Conservation (phyloP, 306 rosid species). For the Hylodesmum podocarpum region DNA sequence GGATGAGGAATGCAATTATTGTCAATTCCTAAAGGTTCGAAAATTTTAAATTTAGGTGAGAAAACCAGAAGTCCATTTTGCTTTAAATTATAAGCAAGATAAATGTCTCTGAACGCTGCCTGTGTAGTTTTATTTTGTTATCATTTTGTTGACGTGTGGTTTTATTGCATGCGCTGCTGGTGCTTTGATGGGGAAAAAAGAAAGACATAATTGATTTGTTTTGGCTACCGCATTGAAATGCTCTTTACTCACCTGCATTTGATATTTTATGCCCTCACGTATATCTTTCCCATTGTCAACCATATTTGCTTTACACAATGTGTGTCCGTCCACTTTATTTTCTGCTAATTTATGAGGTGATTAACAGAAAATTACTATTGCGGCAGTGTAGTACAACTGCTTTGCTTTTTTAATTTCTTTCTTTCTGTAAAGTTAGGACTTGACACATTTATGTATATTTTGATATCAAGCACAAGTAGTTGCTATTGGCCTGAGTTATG, state of each 20-base stretch:
- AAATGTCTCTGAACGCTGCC: background rate
- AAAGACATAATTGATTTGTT: background rate
- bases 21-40: background rate
- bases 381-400: background rate
- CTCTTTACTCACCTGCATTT: background rate
- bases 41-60: background rate
- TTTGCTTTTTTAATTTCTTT: constrained; percentile 9
- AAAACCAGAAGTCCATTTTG: background rate
- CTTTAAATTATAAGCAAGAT: background rate
- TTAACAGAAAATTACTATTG: background rate
- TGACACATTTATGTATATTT: background rate
- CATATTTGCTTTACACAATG: background rate
- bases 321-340: background rate
- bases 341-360: background rate
- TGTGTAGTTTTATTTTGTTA: background rate
- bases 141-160: background rate
- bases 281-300: background rate
- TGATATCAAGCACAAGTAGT: background rate
- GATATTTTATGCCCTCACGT: background rate
- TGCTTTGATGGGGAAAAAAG: background rate
- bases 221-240: background rate
- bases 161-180: background rate
- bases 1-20: background rate
- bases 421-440: background rate
- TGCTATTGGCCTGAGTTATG: background rate